Evolutionary conservation across 305 asterid genomes (phyloP), one percentile per base, ranked within the genome.

Genomic region (Fraxinus baroniana): DNA sequence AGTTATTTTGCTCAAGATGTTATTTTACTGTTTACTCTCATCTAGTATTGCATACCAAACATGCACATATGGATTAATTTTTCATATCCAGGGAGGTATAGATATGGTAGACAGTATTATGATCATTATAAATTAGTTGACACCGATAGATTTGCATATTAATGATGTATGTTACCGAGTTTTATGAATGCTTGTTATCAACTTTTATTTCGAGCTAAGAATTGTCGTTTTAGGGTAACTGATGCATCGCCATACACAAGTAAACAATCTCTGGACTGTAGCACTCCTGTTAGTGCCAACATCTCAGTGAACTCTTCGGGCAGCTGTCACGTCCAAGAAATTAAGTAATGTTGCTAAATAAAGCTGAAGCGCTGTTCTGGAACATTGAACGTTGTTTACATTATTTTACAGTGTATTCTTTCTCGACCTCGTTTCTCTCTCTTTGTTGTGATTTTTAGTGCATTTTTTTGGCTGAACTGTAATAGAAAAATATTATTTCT

Each of bases 201-300:
- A 62, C 74, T 22, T 5, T 0, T 28, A 12, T 35, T 36, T 15
- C 22, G 41, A 7, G 60, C 74, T 80, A 71, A 64, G n/a, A 3
- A 6, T 39, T 81, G 13, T 52, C 26, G 17, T 32, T 57, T 7
- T 86, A 91, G 94, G 90, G 86, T 84, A 32, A 78, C 84, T 12
- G 80, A 26, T 83, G 80, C 79, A 72, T 83, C 84, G 17, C 94
- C 94, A 77, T 91, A 91, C 66, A 81, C 46, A 0, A 88, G 74
- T 30, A 74, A 77, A 78, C 80, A 82, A 80, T 75, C 83, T 78
- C 60, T 4, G 20, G 60, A 15, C 20, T 49, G 60, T 49, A 17
- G 20, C 60, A 49, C 60, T 49, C 60, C 60, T 5, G 60, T 13
- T 3, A 81, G 77, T 57, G 74, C 70, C 76, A 82, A 75, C 85